A percentile compares a stretch with the other conserved stretches of the same genome.
phyloP scores from a whole-genome alignment of 129 eudicot genomes.

The Silybum marianum region DNA sequence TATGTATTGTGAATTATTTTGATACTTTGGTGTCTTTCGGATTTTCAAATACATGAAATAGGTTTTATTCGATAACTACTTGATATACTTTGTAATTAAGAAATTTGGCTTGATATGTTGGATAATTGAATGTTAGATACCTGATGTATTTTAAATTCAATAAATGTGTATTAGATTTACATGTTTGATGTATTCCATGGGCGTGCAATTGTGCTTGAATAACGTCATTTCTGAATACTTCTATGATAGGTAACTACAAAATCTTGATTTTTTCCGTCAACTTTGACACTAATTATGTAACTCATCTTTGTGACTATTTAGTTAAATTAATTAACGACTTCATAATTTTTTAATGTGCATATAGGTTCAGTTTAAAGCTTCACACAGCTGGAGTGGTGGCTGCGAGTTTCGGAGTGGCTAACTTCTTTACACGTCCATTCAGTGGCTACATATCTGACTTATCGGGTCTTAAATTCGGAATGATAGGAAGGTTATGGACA shows the following conservation, averaged over 20 bases:
- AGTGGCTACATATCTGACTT: conserved; percentile 39
- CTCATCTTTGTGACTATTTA: no score
- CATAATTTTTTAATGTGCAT: background rate
- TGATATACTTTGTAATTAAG: background rate
- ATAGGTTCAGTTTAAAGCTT: conserved; percentile 38
- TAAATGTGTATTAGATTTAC: background rate
- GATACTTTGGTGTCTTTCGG: no score
- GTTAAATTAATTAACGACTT: background rate
- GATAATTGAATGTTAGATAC: background rate
- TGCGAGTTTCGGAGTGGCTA: conserved; percentile 39
- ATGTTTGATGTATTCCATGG: conserved; percentile 6
- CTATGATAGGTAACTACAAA: conserved; percentile 6
- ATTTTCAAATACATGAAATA: background rate
- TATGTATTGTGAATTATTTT: background rate
- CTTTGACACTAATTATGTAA: background rate
- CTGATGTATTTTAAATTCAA: no score
- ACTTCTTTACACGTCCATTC: conserved; percentile 35
- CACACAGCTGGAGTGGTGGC: conserved; percentile 48
- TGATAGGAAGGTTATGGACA: conserved; percentile 46
- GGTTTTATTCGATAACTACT: background rate
- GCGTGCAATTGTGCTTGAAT: conserved; percentile 12
- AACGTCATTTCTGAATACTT: conserved; percentile 18
- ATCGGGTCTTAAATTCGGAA: conserved; percentile 33
- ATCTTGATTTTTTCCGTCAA: background rate
- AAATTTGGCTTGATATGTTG: background rate